phyloP scores from a whole-genome alignment of 1,139 yeast species.

The Candida sanyaensis region DNA sequence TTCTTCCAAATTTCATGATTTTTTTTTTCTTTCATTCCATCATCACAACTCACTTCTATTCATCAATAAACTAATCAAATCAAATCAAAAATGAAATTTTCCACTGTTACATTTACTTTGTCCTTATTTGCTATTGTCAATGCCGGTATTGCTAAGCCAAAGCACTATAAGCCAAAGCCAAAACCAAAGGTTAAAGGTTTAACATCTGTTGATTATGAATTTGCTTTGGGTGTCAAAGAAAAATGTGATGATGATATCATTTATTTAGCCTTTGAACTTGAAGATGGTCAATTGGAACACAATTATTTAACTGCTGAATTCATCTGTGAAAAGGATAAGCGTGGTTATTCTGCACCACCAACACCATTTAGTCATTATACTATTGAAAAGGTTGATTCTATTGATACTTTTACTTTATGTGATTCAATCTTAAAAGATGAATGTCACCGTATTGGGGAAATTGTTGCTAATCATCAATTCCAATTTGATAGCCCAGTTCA shows the following conservation, averaged over 20 bases:
- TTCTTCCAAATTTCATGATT: not conserved
- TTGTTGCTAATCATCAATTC: slow-evolving; percentile 48
- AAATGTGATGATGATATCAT: slow-evolving; percentile 5
- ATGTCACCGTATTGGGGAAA: slow-evolving; percentile 40
- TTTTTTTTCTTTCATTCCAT: not conserved
- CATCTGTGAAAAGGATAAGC: not conserved
- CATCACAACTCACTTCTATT: slow-evolving; percentile 1
- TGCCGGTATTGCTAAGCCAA: slow-evolving; percentile 2
- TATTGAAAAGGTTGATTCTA: not conserved
- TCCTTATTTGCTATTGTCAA: not conserved
- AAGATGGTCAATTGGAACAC: slow-evolving; percentile 11
- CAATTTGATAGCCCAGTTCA: slow-evolving; percentile 42
- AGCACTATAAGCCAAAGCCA: not conserved
- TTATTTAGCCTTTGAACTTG: slow-evolving; percentile 7
- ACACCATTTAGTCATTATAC: not conserved
- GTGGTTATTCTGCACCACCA: not conserved
- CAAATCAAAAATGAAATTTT: slow-evolving; percentile 3
- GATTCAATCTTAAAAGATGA: slow-evolving; percentile 43
- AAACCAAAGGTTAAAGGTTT: not conserved
- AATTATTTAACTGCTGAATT: not conserved
- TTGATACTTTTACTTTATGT: slow-evolving; percentile 41
- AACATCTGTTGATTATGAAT: slow-evolving; percentile 7
- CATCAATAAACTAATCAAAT: not conserved
- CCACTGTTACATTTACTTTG: slow-evolving; percentile 1
- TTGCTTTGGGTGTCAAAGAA: slow-evolving; percentile 11